Conservation (phyloP, 179 eudicot species). For the Beta lomatogona region DNA sequence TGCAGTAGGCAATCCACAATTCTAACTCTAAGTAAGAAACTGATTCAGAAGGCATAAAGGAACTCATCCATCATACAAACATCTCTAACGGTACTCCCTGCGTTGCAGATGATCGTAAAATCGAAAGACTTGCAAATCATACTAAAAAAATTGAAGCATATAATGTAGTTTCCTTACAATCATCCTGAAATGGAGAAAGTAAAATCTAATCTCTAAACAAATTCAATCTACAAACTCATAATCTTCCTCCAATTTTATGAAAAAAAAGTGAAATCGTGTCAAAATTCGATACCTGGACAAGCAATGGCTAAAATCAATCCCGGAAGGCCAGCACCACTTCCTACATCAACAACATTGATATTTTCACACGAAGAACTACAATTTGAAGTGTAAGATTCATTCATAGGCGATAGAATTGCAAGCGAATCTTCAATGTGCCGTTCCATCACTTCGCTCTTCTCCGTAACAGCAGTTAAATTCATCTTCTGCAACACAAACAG, state of each 20-base stretch:
- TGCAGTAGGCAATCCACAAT: neutral
- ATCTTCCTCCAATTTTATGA: neutral
- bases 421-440: constrained; percentile 91
- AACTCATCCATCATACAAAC: neutral
- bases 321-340: constrained; percentile 91
- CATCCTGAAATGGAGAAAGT: too few relatives aligned
- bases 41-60: neutral
- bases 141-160: too few relatives aligned
- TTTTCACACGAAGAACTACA: constrained; percentile 54
- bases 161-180: too few relatives aligned
- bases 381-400: constrained; percentile 45
- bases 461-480: constrained; percentile 86
- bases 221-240: neutral
- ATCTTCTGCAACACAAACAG: constrained; percentile 53
- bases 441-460: constrained; percentile 73
- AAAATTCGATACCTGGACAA: constrained; percentile 60
- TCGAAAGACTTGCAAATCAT: too few relatives aligned
- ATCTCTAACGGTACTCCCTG: neutral
- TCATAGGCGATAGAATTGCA: constrained; percentile 68
- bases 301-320: constrained; percentile 91
- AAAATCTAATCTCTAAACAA: too few relatives aligned
- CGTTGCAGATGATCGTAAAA: too few relatives aligned
- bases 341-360: constrained; percentile 75
- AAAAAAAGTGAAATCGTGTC: too few relatives aligned
- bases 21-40: neutral